phyloP scores from a whole-genome alignment of 176 grass and related monocot genomes.

The Oryza meridionalis region DNA sequence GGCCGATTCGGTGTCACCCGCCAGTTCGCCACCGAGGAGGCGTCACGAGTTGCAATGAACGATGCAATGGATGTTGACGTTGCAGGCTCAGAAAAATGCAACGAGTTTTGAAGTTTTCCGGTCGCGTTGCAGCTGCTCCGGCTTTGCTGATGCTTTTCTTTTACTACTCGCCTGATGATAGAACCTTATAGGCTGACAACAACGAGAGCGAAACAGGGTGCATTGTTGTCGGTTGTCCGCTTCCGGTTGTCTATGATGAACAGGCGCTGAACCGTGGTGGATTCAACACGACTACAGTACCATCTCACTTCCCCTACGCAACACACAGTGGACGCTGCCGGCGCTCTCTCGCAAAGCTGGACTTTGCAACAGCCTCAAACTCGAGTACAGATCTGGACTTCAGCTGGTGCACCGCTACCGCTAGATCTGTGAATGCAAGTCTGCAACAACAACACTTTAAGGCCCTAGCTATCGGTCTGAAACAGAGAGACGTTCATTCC shows the following conservation, averaged over 20 bases:
- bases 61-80: background rate
- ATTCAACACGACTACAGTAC: background rate
- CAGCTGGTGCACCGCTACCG: background rate
- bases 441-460: background rate
- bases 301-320: background rate
- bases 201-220: background rate
- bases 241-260: background rate
- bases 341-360: background rate
- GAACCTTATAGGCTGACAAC: background rate
- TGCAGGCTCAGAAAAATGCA: background rate
- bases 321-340: background rate
- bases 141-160: background rate
- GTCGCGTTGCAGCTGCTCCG: background rate
- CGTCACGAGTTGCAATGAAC: background rate
- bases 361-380: background rate
- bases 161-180: background rate
- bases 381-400: conserved; percentile 1
- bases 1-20: background rate
- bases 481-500: background rate
- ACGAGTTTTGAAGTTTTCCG: background rate
- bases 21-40: background rate
- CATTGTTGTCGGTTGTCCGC: background rate
- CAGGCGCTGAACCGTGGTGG: no score
- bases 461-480: background rate
- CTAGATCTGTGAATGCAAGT: background rate